Base-by-base conservation (phyloP, 2,329 filamentous ascomycete species). In the Chaetomiaceae sp. region DNA sequence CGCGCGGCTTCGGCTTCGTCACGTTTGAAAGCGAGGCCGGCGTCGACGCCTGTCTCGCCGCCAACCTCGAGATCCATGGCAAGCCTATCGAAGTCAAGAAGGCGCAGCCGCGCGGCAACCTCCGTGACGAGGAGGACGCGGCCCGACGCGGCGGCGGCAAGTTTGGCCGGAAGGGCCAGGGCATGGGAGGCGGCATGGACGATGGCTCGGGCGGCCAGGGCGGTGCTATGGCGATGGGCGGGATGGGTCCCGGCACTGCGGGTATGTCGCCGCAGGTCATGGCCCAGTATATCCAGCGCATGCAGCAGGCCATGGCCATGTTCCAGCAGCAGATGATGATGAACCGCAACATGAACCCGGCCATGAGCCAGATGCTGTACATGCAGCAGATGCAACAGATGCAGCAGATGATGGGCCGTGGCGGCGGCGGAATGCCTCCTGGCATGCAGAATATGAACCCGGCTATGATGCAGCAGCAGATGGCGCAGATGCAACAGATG, bases 71-170 rank as follows among this genome's bases (percentile, higher is more conserved):
- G 67, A 97, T 99, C 55, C 87, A 95, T 58, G 90, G 91, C 55
- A 99, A 99, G 73, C 85, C 88, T 2, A 97, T 99, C 62, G 94
- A 99, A 69, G 94, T 99, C 49, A 99, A 99, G 77, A 95, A 96
- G 65, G 94, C 94, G 1, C 92, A 99, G 66, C 94, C 94, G 5
- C 81, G 94, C 56, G 92, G 94, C 62, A 97, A 97, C 68, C 84
- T 97, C 69, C 85, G 90, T 51, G 92, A 96, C 61, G 90, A 95
- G 53, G 90, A 95, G 55, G 87, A 90, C 58, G 78, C 82, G n/a
- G 76, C 75, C 21, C 75, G 81, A 61, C 82, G 75, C 25, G 70
- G 81, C 30, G 25, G 25, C 43, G 75, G 73, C 51, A 81, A 81
- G 62, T 85, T 85, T 65, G 74, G 76, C 13, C 69, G 74, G 36